Base-by-base conservation (phyloP, 805 yeast genomes). In the Metschnikowia picachoensis region DNA sequence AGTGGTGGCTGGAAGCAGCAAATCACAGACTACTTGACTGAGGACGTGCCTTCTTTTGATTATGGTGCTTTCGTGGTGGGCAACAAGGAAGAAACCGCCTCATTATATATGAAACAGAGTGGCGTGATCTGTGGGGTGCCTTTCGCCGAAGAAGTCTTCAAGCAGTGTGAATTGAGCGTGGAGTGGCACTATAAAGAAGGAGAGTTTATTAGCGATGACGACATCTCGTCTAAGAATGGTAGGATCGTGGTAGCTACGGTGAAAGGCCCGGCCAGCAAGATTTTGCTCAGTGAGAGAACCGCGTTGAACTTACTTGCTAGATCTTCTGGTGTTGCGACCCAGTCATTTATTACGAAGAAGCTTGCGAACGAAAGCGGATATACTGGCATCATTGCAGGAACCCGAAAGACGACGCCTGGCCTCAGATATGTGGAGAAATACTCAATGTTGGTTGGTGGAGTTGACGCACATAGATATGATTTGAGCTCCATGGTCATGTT, bases 361-460 rank as follows among this genome's bases (percentile, higher is more conserved):
- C 64, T 79, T 47, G 96, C 97, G 1, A 76, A 82, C 46, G 66
- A 76, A 35, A 67, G 77, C 4, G 94, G 95, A 0, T 92, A 81
- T 61, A 69, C 69, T 3, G 98, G 98, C 0, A 76, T 84, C 20
- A 89, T 91, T 61, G 97, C 98, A 0, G 98, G 97, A 7, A 91
- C 98, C 1, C 79, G 98, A 61, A 91, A 91, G 67, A 92, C 97
- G n/a, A 92, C 98, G 0, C 98, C 98, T 0, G 98, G 98, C 0
- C 76, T 91, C 51, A 79, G 98, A 59, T 72, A 83, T 36, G 68
- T 92, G 47, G 98, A 91, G 62, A 91, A 91, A 64, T 91, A 91
- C 67, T 85, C 96, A 20, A 92, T 91, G 98, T 69, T 88, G 30
- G 95, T 91, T 9, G 98, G 97, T 30, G 97, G 97, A 3, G 86